Evolutionary conservation across 345 rosid genomes (phyloP).

Genomic region (Syzygium aqueum): DNA sequence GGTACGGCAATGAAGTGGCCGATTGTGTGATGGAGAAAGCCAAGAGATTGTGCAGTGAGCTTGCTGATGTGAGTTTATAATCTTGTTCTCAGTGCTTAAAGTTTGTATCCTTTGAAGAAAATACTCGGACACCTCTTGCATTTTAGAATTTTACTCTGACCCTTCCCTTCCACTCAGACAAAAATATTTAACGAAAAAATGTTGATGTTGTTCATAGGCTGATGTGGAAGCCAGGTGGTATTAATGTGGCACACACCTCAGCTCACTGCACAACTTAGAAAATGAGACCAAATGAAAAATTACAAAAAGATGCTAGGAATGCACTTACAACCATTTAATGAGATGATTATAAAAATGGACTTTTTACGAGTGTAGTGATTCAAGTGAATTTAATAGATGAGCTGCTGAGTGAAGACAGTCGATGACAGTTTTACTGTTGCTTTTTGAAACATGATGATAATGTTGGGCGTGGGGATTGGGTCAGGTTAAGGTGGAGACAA

Average conservation of each 20-base stretch:
- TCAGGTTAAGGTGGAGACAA: slow-evolving; percentile 41
- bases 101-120: background rate
- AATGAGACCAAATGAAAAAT: background rate
- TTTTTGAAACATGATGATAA: background rate
- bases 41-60: slow-evolving; percentile 28
- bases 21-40: slow-evolving; percentile 35
- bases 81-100: background rate
- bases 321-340: background rate
- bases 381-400: background rate
- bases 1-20: slow-evolving; percentile 35
- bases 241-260: background rate
- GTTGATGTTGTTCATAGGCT: too few relatives aligned
- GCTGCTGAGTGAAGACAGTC: background rate
- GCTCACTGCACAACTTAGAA: background rate
- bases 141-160: background rate
- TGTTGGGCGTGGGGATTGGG: background rate
- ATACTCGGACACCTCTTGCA: background rate
- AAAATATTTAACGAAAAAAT: too few relatives aligned
- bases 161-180: too few relatives aligned
- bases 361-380: background rate
- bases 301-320: background rate
- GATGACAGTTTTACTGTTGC: background rate
- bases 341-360: background rate
- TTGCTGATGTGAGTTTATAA: slow-evolving; percentile 9
- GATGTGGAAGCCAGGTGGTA: too few relatives aligned